These are phyloP conservation scores for Fimicolochytrium jonesii DNA, from an alignment of 192 early-diverging fungal species.

Conservation along the genomic window DNA sequence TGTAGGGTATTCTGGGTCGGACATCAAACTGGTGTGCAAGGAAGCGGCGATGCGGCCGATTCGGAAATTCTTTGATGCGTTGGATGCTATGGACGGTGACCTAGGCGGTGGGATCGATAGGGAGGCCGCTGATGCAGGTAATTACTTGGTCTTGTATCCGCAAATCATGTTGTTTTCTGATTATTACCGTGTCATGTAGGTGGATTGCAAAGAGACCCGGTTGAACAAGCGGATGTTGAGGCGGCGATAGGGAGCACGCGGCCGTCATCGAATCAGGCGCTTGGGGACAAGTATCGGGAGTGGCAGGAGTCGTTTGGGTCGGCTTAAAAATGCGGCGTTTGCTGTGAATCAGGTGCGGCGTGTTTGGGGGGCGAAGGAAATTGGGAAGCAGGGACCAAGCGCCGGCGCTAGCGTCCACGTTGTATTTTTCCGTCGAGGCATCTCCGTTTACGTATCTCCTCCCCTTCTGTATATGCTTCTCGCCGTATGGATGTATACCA, in stretches of 20 bases:
- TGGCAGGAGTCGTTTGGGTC: slow-evolving; percentile 38
- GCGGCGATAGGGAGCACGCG: slow-evolving; percentile 29
- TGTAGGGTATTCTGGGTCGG: slow-evolving; percentile 53
- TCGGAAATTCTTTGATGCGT: slow-evolving; percentile 41
- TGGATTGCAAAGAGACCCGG: slow-evolving; percentile 15
- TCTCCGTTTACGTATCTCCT: too few relatives aligned
- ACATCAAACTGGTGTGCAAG: slow-evolving; percentile 54
- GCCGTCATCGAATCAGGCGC: slow-evolving; percentile 16
- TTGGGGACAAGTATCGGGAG: slow-evolving; percentile 26
- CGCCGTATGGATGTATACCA: too few relatives aligned
- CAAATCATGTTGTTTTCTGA: too few relatives aligned
- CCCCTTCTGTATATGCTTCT: too few relatives aligned
- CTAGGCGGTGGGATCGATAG: not conserved
- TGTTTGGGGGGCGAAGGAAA: too few relatives aligned
- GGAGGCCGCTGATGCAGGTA: too few relatives aligned
- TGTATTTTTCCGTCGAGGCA: too few relatives aligned
- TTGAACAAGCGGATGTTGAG: slow-evolving; percentile 22
- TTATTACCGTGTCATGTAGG: not conserved
- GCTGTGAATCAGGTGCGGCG: too few relatives aligned
- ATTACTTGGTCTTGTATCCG: too few relatives aligned
- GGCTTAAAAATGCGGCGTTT: not conserved
- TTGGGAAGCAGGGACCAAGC: too few relatives aligned
- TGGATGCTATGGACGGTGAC: slow-evolving; percentile 31
- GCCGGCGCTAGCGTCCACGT: too few relatives aligned
- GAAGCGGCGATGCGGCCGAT: slow-evolving; percentile 56